Percentiles rank a stretch among this genome's conserved stretches.
phyloP scores from a whole-genome alignment of 164 flowering plant genomes.

The grape (Vitis vinifera) region DNA sequence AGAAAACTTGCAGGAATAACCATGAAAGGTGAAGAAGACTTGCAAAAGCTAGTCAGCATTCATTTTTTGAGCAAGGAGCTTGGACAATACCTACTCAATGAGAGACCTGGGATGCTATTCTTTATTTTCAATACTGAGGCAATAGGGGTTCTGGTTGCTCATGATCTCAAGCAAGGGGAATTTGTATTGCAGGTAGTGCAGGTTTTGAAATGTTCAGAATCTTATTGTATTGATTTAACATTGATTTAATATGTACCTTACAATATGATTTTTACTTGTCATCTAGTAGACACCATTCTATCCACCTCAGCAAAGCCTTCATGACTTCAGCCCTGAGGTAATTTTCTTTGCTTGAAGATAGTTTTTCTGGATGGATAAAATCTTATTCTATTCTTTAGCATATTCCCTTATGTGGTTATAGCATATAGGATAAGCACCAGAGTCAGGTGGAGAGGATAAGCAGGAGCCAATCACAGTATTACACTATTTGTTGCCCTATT shows the following conservation, averaged over 20 bases:
- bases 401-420: not conserved
- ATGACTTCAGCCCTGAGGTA: constrained; percentile 82
- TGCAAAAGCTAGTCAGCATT: constrained; percentile 90
- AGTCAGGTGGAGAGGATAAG: not conserved
- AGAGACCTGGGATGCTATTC: constrained; percentile 94
- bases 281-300: constrained; percentile 75
- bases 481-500: not conserved
- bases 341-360: constrained; percentile 13
- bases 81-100: constrained; percentile 66
- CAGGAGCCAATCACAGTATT: not conserved
- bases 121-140: constrained; percentile 88
- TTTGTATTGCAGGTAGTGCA: constrained; percentile 85
- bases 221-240: constrained; percentile 1
- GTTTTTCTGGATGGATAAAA: not conserved
- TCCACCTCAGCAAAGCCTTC: constrained; percentile 87
- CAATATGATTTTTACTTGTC: constrained; percentile 8
- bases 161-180: constrained; percentile 90
- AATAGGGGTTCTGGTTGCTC: constrained; percentile 95
- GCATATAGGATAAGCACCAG: not conserved
- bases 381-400: not conserved
- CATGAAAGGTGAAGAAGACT: constrained; percentile 73
- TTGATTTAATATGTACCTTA: not conserved
- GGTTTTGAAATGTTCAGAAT: not conserved
- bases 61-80: constrained; percentile 83
- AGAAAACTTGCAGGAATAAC: constrained; percentile 67